These are phyloP conservation scores for Pestalotiopsis sp. DNA, from an alignment of 2,329 filamentous ascomycete species.

Conservation along the genomic window DNA sequence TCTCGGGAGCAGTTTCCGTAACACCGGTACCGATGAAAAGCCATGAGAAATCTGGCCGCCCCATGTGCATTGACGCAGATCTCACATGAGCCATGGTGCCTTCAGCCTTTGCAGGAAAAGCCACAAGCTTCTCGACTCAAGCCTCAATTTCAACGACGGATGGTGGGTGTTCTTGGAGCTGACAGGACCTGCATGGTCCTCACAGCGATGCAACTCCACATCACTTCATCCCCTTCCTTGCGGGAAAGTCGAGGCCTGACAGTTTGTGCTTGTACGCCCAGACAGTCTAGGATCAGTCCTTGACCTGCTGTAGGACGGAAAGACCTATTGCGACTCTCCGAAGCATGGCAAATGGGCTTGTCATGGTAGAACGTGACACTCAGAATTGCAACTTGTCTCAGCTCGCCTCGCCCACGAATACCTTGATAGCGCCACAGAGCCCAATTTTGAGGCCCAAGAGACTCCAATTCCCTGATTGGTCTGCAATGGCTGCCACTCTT, in stretches of 20 bases:
- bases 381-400: not conserved
- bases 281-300: not conserved
- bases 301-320: not conserved
- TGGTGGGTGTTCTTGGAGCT: not conserved
- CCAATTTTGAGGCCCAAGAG: not conserved
- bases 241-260: not conserved
- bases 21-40: not conserved
- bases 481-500: not conserved
- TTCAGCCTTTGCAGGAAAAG: not conserved
- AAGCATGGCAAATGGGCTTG: not conserved
- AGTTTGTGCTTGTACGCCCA: not conserved
- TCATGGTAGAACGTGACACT: not conserved
- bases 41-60: not conserved
- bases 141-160: not conserved
- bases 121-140: not conserved
- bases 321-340: not conserved
- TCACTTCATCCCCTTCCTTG: not conserved
- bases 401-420: not conserved
- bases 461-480: not conserved
- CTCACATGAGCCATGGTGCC: not conserved
- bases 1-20: not conserved
- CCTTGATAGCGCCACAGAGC: not conserved
- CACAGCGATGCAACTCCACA: not conserved
- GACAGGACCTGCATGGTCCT: not conserved
- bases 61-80: not conserved